Evolutionary conservation across 2,329 filamentous ascomycete genomes (phyloP), one percentile per base, ranked within the genome.

Genomic region (Fusarium lateritium): DNA sequence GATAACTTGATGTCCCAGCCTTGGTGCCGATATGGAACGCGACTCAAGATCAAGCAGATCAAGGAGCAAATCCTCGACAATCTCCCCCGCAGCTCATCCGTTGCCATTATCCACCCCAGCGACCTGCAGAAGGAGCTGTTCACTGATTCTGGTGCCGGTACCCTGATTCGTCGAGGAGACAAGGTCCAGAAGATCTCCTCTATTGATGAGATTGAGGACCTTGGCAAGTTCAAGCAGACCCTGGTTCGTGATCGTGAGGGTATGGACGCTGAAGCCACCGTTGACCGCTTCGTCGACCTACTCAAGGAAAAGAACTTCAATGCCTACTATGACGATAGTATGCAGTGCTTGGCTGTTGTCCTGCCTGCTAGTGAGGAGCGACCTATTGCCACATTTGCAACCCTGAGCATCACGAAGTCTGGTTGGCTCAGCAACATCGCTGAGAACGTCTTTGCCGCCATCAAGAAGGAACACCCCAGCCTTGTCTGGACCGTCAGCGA

Each of bases 111-210:
- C 73, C 94, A 98, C 81, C 95, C 96, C 3, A 94, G 93, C 69
- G 94, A 97, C 79, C 86, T 99, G 43, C 94, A 98, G 82, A 97
- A 97, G 83, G 96, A 99, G 80, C 84, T 98, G 7, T 98, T 98
- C 81, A 98, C 95, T 17, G 94, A 98, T 81, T 96, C 94, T 13
- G 95, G 96, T 71, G 95, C 94, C 49, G 95, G 96, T 62, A 98
- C 95, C 34, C 84, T 98, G 64, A 97, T 98, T 76, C 90, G 94
- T 72, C 89, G 95, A 40, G 96, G 96, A 58, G 95, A 95, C 80
- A 97, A 97, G 84, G 88, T 98, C 36, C 88, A 92, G 72, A 91
- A 90, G 50, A 91, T 90, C 59, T 88, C 87, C 44, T 90, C 88
- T 44, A 81, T 97, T 49, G 84, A 88, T 7, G 89, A 96, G 38